Evolutionary conservation across 1,284 basidiomycete genomes (phyloP).

Genomic region (Takashimella tepidaria): DNA sequence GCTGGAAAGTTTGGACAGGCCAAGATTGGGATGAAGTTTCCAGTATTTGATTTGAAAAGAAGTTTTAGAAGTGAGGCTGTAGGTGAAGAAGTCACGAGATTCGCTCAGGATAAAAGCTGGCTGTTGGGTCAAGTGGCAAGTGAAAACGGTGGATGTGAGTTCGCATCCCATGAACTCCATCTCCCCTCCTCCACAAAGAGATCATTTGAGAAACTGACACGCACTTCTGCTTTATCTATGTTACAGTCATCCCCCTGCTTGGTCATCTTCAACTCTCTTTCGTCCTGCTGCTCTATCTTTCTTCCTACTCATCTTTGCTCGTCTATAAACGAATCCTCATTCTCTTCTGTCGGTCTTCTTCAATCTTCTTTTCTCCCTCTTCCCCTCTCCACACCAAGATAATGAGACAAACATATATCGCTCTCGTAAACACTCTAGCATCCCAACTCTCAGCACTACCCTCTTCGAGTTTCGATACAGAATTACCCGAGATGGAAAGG

Average conservation of each 20-base stretch:
- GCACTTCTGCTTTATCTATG: too few relatives aligned
- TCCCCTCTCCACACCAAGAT: not conserved
- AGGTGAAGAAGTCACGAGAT: slow-evolving; percentile 46
- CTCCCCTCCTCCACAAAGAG: too few relatives aligned
- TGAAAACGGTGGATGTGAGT: slow-evolving; percentile 39
- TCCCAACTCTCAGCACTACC: slow-evolving; percentile 43
- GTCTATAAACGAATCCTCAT: slow-evolving; percentile 46
- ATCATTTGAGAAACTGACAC: too few relatives aligned
- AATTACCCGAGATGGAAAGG: slow-evolving; percentile 47
- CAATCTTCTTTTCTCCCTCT: slow-evolving; percentile 8
- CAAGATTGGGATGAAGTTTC: slow-evolving; percentile 29
- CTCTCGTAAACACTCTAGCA: slow-evolving; percentile 32
- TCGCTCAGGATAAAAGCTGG: slow-evolving; percentile 49
- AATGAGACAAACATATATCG: slow-evolving; percentile 8
- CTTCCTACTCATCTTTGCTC: slow-evolving; percentile 45
- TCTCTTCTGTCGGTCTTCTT: slow-evolving; percentile 37
- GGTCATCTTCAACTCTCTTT: slow-evolving; percentile 48
- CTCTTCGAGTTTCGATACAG: slow-evolving; percentile 41
- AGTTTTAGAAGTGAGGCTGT: slow-evolving; percentile 47
- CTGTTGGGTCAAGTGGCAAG: slow-evolving; percentile 34
- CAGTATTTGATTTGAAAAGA: slow-evolving; percentile 42
- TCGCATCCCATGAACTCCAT: too few relatives aligned
- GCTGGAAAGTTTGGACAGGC: too few relatives aligned
- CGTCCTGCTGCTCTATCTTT: slow-evolving; percentile 46
- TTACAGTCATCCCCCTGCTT: slow-evolving; percentile 25